phyloP scores from a whole-genome alignment of 2,329 filamentous ascomycete species.

The Akanthomyces muscarius region DNA sequence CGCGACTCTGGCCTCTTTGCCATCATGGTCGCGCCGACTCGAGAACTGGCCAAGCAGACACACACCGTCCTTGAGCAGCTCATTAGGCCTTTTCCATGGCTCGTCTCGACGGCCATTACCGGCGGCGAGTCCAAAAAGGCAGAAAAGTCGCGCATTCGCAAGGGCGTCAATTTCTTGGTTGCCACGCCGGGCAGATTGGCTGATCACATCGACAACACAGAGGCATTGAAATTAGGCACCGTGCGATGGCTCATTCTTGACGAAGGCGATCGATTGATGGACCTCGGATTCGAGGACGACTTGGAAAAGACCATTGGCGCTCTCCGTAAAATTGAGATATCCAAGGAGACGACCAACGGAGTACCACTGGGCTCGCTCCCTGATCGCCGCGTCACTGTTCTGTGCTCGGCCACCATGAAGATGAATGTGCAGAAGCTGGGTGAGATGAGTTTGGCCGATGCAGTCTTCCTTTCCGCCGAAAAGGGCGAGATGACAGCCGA shows the following conservation, averaged over 20 bases:
- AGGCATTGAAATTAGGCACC: slow-evolving; percentile 80
- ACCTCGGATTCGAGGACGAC: slow-evolving; percentile 93
- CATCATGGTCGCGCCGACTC: slow-evolving; percentile 87
- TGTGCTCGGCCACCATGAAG: slow-evolving; percentile 97
- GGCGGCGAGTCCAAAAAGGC: slow-evolving; percentile 68
- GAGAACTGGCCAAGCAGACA: slow-evolving; percentile 93
- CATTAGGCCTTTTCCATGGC: slow-evolving; percentile 85
- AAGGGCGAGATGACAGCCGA: slow-evolving; percentile 47
- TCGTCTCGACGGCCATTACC: slow-evolving; percentile 82
- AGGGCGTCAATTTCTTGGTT: slow-evolving; percentile 92
- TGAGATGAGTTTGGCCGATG: slow-evolving; percentile 92
- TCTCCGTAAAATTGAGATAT: slow-evolving; percentile 62
- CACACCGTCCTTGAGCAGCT: slow-evolving; percentile 79
- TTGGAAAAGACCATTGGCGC: slow-evolving; percentile 80
- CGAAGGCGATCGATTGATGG: slow-evolving; percentile 97
- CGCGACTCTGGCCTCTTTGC: slow-evolving; percentile 88
- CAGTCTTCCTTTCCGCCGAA: slow-evolving; percentile 74
- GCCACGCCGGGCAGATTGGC: slow-evolving; percentile 88
- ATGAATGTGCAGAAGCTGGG: slow-evolving; percentile 93
- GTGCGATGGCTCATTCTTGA: slow-evolving; percentile 93
- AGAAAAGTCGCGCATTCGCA: slow-evolving; percentile 89
- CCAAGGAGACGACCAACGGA: slow-evolving; percentile 56
- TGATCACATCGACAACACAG: slow-evolving; percentile 90
- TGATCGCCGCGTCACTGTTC: slow-evolving; percentile 73
- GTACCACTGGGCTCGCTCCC: slow-evolving; percentile 62